Conservation (phyloP, 345 rosid genomes). For the Citrus inodora region DNA sequence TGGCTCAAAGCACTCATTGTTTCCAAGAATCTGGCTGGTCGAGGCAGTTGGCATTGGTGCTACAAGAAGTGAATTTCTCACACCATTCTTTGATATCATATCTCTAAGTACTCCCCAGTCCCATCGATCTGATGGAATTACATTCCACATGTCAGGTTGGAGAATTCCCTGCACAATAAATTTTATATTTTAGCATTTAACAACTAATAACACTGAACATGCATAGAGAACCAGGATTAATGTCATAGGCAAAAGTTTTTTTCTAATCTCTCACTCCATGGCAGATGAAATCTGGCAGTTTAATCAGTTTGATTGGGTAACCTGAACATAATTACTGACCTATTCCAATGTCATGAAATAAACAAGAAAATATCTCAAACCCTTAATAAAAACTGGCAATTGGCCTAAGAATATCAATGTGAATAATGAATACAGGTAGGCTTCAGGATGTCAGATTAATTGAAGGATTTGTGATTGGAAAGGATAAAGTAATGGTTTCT, state of each 20-base stretch:
- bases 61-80: slow-evolving; percentile 87
- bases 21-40: slow-evolving; percentile 95
- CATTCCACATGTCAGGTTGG: slow-evolving; percentile 96
- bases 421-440: background rate
- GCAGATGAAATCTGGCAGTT: background rate
- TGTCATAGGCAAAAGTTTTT: background rate
- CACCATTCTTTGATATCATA: slow-evolving; percentile 65
- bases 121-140: slow-evolving; percentile 66
- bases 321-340: background rate
- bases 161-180: slow-evolving; percentile 61
- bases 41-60: slow-evolving; percentile 99
- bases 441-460: too few species aligned
- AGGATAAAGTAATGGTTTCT: too few species aligned
- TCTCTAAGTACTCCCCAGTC: slow-evolving; percentile 64
- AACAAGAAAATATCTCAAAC: background rate
- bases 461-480: too few species aligned
- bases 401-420: background rate
- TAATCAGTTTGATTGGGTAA: background rate
- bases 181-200: slow-evolving; percentile 10
- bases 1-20: slow-evolving; percentile 93
- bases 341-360: background rate
- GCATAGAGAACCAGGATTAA: background rate
- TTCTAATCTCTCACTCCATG: background rate
- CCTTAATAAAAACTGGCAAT: background rate
- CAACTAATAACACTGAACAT: background rate